Evolutionary conservation across 371 early-diverging fungal species (phyloP), one percentile per base, ranked within the genome.

Genomic region (Zychaea mexicana): DNA sequence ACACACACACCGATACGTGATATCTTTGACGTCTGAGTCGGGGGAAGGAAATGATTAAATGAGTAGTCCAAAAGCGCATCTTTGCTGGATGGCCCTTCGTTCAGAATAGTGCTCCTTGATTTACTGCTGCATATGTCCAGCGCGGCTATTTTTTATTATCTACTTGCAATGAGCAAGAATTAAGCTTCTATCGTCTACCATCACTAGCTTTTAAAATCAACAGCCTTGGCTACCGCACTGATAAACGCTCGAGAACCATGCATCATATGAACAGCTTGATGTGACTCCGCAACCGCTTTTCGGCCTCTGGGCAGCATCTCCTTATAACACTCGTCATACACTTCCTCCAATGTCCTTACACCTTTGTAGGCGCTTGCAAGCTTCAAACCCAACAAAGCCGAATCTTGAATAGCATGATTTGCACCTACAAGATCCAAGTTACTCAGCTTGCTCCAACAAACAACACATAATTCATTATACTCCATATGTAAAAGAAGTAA

Each of bases 331-430:
- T 15, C 33, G 26, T 60, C 30, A 4, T 72, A 13, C 0, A 71
- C 78, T 52, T 72, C 54, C 7, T 31, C 33, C 4, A 71, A 27
- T 17, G 65, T 15, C 9, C 57, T 66, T 30, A 68, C 49, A 9
- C 33, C 61, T 13, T 67, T 32, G 45, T 69, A 53, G 0, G 52
- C 64, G 4, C 64, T 39, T 2, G 31, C 26, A 4, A 78, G 47
- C 39, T 63, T 53, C 15, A 53, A 27, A 7, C 63, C 69, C n/a
- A 78, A 60, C 22, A 59, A 46, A 15, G 47, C 58, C 12, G 71
- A 58, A 57, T 78, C 75, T 0, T 70, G n/a, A 31, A 78, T 73
- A 32, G 75, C 78, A 58, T 78, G 78, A 39, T 76, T 76, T 21
- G 64, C 73, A 54, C 73, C 71, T 74, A 69, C 13, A 31, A 15